These are phyloP conservation scores for Trichoderma orchidacearum DNA, from an alignment of 495 filamentous ascomycete species.

Conservation along the genomic window DNA sequence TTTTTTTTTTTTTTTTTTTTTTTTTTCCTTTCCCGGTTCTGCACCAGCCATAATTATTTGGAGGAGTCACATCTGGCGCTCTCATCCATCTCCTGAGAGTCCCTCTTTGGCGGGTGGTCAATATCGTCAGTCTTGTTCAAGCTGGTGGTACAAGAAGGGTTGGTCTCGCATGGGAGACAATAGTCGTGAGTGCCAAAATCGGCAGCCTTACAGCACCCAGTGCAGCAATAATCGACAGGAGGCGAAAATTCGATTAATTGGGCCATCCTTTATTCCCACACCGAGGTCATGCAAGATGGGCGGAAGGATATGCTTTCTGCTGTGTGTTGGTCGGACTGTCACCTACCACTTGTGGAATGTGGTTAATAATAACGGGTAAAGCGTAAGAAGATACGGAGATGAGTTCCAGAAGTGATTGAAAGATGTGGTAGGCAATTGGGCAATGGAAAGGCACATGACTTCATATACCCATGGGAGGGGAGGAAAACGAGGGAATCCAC, in stretches of 20 bases:
- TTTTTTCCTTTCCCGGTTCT: not conserved
- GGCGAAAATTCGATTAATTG: not conserved
- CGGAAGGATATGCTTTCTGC: not conserved
- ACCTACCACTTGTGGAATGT: not conserved
- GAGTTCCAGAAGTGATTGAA: not conserved
- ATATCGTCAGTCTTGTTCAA: not conserved
- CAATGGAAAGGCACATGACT: not conserved
- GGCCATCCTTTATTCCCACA: not conserved
- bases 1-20: not conserved
- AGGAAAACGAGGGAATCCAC: not conserved
- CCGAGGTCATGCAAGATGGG: not conserved
- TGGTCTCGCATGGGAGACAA: not conserved
- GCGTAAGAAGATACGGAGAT: not conserved
- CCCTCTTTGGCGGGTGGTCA: not conserved
- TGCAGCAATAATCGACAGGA: not conserved
- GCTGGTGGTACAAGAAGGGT: not conserved
- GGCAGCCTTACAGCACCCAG: not conserved
- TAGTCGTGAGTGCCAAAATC: conserved; percentile 2
- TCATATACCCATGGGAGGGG: not conserved
- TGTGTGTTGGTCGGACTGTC: not conserved
- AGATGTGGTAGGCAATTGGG: not conserved
- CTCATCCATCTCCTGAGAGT: not conserved
- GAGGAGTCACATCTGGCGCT: not conserved
- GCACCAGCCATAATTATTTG: not conserved
- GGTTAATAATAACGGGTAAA: not conserved